These are phyloP conservation scores for cucumber (Cucumis sativus) DNA, from an alignment of 306 rosid genomes.

Conservation along the genomic window Cucumber_9930_V3 NC_026657.2:8462501-8463000, in stretches of 20 bases:
- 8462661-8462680: not conserved
- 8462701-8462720: not conserved
- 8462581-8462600: conserved; percentile 6
- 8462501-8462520: not conserved
- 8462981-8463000: conserved; percentile 2
- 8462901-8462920: not conserved
- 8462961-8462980: not conserved
- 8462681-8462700: not conserved
- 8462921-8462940: not conserved
- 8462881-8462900: conserved; percentile 1
- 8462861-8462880: not conserved
- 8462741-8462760: conserved; percentile 3
- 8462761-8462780: not conserved
- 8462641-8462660: not conserved
- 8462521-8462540: not conserved
- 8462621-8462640: not conserved
- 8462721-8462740: not conserved
- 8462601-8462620: not conserved
- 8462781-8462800: not conserved
- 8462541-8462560: not conserved
- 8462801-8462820: conserved; percentile 3
- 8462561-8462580: not conserved
- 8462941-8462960: not conserved
- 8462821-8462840: not conserved
- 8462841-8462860: not conserved